Evolutionary conservation across 352 stramenopile species (phyloP).

Genomic region (Phytophthora pluvialis): DNA sequence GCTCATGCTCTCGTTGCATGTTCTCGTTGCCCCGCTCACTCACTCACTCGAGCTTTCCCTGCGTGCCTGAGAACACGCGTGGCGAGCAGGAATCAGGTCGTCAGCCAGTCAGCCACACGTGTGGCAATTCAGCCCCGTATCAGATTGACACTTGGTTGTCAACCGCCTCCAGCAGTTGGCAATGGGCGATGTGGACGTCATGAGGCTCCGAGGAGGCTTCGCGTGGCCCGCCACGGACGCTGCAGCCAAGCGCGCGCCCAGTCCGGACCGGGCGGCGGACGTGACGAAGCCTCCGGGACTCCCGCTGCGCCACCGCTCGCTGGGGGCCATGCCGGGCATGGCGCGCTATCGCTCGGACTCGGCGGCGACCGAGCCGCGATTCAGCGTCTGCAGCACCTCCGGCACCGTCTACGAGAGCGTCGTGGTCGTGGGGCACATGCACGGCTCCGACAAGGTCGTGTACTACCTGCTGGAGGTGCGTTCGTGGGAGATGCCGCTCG

Average conservation of each 20-base stretch:
- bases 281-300: constrained; percentile 19
- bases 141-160: constrained; percentile 17
- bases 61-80: constrained; percentile 10
- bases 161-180: constrained; percentile 14
- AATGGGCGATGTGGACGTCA: constrained; percentile 29
- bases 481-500: constrained; percentile 72
- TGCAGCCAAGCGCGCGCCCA: constrained; percentile 9
- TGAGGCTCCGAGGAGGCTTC: constrained; percentile 20
- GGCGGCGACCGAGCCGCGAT: constrained; percentile 37
- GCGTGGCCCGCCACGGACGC: constrained; percentile 8
- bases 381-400: constrained; percentile 73
- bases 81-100: constrained; percentile 24
- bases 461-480: constrained; percentile 83
- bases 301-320: constrained; percentile 37
- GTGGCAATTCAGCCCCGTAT: constrained; percentile 24
- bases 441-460: constrained; percentile 68
- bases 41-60: constrained; percentile 30
- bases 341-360: constrained; percentile 46
- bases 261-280: constrained; percentile 7
- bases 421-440: constrained; percentile 68
- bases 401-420: constrained; percentile 77
- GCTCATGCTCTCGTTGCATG: background rate
- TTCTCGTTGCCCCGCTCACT: background rate
- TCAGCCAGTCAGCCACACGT: constrained; percentile 8
- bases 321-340: constrained; percentile 31